These are phyloP conservation scores for Sphagnum magellanicum DNA, from an alignment of 228 moss, liverwort and hornwort genomes.

Conservation along the genomic window DNA sequence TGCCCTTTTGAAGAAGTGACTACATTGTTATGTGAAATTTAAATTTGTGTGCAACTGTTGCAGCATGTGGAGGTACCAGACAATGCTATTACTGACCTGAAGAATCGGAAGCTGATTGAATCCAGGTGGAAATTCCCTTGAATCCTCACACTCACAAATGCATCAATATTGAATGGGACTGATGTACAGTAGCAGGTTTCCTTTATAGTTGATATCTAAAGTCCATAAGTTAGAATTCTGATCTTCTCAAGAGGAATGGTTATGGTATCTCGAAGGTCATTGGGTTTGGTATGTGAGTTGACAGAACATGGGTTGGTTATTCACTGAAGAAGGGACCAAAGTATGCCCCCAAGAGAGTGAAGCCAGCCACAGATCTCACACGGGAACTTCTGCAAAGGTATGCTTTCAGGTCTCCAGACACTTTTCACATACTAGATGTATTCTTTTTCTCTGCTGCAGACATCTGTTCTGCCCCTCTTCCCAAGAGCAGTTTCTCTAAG, in stretches of 20 bases:
- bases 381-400: constrained; percentile 75
- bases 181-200: too few species aligned
- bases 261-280: too few species aligned
- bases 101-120: constrained; percentile 60
- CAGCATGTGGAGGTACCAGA: constrained; percentile 16
- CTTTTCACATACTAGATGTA: too few species aligned
- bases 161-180: too few species aligned
- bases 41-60: background rate
- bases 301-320: constrained; percentile 53
- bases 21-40: background rate
- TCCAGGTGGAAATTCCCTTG: constrained; percentile 15
- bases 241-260: too few species aligned
- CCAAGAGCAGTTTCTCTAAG: too few species aligned
- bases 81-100: constrained; percentile 20
- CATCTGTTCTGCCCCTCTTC: too few species aligned
- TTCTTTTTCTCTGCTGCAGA: background rate
- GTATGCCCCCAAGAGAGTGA: constrained; percentile 70
- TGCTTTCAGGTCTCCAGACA: background rate
- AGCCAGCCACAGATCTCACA: constrained; percentile 82
- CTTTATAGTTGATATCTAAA: too few species aligned
- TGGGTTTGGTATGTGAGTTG: background rate
- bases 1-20: background rate
- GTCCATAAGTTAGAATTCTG: too few species aligned
- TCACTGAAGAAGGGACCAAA: constrained; percentile 54
- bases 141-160: too few species aligned